Percentiles rank a stretch among this genome's conserved stretches.
Evolutionary conservation across 1,284 basidiomycete genomes (phyloP).

Genomic region (Leccinum fuscescens): DNA sequence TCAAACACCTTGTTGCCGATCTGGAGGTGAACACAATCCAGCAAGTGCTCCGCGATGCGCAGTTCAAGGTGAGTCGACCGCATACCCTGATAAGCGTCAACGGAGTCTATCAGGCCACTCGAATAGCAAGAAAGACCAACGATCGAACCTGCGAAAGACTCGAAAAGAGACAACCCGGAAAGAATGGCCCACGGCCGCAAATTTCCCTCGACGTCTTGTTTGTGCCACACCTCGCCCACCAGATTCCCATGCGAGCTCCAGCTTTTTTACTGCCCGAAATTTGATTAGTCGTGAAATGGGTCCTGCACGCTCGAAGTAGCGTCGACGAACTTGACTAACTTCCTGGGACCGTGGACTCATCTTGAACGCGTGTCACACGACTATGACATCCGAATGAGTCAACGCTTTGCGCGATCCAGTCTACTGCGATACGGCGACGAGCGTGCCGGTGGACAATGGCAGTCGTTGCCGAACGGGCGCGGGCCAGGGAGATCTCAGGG

Average conservation of each 20-base stretch:
- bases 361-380: no score
- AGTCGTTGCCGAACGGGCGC: no score
- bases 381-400: no score
- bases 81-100: conserved; percentile 39
- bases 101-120: conserved; percentile 9
- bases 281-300: no score
- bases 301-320: no score
- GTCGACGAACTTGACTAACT: no score
- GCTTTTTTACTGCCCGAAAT: conserved; percentile 46
- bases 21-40: conserved; percentile 51
- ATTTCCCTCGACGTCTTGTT: conserved; percentile 59
- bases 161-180: conserved; percentile 62
- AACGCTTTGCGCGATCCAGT: no score
- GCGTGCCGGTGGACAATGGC: no score
- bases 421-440: no score
- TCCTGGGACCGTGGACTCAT: no score
- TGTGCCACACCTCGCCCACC: conserved; percentile 70
- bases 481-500: no score
- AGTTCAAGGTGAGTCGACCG: conserved; percentile 67
- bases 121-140: background rate
- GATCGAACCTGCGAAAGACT: conserved; percentile 45
- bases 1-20: conserved; percentile 59
- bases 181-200: conserved; percentile 71
- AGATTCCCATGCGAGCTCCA: conserved; percentile 76
- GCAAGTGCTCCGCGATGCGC: conserved; percentile 65